phyloP scores from a whole-genome alignment of 2,329 filamentous ascomycete genomes.

The Neonectria sp. region DNA sequence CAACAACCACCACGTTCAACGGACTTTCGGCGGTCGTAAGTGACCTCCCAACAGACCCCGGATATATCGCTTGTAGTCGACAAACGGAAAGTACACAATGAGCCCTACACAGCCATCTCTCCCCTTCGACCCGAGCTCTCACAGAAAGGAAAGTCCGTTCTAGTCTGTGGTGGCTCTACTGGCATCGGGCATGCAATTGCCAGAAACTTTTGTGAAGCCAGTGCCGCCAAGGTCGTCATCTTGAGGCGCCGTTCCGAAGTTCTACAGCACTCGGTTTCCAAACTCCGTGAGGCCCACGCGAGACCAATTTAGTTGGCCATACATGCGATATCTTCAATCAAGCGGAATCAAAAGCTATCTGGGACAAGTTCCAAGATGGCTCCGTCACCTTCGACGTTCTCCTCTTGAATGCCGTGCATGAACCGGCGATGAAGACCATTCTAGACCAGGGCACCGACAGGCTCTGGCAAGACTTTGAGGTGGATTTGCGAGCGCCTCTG shows the following conservation, averaged over 20 bases:
- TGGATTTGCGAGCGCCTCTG: constrained; percentile 35
- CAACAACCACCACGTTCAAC: not conserved
- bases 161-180: constrained; percentile 77
- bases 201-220: constrained; percentile 64
- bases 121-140: constrained; percentile 55
- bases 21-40: constrained; percentile 4
- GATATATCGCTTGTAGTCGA: not conserved
- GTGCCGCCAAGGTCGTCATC: constrained; percentile 56
- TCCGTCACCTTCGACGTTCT: constrained; percentile 30
- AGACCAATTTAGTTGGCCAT: constrained; percentile 17
- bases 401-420: constrained; percentile 29
- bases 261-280: constrained; percentile 14
- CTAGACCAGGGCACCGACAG: constrained; percentile 40
- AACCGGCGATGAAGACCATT: constrained; percentile 29
- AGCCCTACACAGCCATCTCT: constrained; percentile 56
- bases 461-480: constrained; percentile 43
- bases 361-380: constrained; percentile 25
- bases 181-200: constrained; percentile 78
- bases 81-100: constrained; percentile 45
- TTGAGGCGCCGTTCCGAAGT: constrained; percentile 46
- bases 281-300: constrained; percentile 27
- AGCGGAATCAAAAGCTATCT: constrained; percentile 19
- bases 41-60: not conserved
- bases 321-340: constrained; percentile 25
- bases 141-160: constrained; percentile 65